Percentiles rank a stretch among this genome's conserved stretches.
Evolutionary conservation across 2,329 filamentous ascomycete genomes (phyloP).

Genomic region (Claviceps paspali): DNA sequence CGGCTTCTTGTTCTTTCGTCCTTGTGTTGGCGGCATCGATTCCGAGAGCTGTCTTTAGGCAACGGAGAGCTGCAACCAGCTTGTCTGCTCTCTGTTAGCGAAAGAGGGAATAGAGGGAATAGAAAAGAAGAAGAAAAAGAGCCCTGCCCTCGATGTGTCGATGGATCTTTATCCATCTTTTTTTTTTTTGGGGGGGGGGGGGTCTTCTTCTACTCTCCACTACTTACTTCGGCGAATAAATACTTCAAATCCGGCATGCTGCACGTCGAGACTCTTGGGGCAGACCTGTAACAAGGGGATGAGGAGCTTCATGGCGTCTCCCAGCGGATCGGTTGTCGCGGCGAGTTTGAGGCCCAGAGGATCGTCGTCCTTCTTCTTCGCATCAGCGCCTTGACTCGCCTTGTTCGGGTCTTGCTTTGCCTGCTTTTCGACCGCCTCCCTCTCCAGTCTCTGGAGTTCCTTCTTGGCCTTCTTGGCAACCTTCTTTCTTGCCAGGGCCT

Average conservation of each 20-base stretch:
- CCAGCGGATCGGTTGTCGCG: constrained; percentile 67
- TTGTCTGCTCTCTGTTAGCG: constrained; percentile 45
- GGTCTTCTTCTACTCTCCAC: too few relatives aligned
- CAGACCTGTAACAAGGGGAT: constrained; percentile 67
- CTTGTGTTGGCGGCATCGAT: constrained; percentile 55
- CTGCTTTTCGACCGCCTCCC: constrained; percentile 63
- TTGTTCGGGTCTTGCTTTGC: constrained; percentile 77
- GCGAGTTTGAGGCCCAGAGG: constrained; percentile 69
- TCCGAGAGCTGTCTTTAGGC: constrained; percentile 56
- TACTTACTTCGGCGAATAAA: constrained; percentile 66
- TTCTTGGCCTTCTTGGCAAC: constrained; percentile 81
- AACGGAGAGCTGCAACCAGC: constrained; percentile 74
- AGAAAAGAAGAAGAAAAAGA: too few relatives aligned
- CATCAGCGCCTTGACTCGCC: constrained; percentile 46
- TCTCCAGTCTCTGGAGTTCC: constrained; percentile 48
- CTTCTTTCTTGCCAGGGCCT: constrained; percentile 61
- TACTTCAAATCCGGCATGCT: constrained; percentile 80
- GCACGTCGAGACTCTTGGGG: constrained; percentile 65
- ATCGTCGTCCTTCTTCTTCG: constrained; percentile 82
- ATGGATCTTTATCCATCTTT: not conserved
- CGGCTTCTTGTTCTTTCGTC: constrained; percentile 59
- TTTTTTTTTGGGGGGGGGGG: not conserved
- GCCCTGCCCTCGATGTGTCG: too few relatives aligned
- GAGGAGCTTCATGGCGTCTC: constrained; percentile 78
- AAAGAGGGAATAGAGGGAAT: too few relatives aligned